Evolutionary conservation across 2,329 filamentous ascomycete species (phyloP).

Genomic region (Epichloe typhina): DNA sequence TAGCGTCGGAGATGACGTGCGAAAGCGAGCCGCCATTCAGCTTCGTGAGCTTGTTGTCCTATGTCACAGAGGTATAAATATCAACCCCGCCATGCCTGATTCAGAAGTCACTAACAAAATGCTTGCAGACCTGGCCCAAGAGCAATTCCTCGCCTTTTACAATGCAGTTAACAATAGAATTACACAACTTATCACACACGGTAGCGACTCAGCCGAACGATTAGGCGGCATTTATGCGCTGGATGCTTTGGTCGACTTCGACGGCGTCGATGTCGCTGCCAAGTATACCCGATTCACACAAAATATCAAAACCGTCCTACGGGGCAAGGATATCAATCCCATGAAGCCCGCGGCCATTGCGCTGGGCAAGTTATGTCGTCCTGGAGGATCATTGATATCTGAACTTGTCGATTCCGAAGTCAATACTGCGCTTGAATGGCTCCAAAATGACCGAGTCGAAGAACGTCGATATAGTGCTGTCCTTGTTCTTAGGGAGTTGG

Average conservation of each 20-base stretch:
- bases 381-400: conserved; percentile 85
- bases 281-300: conserved; percentile 93
- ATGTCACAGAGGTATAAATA: conserved; percentile 38
- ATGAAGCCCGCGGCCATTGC: conserved; percentile 85
- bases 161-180: conserved; percentile 43
- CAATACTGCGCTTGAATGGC: conserved; percentile 90
- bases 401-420: conserved; percentile 95
- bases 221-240: conserved; percentile 87
- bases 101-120: not conserved
- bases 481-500: conserved; percentile 78
- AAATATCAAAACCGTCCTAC: conserved; percentile 74
- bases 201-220: conserved; percentile 74
- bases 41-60: conserved; percentile 41
- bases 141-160: conserved; percentile 56
- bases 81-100: not conserved
- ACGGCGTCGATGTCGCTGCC: conserved; percentile 81
- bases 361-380: conserved; percentile 78
- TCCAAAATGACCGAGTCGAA: conserved; percentile 89
- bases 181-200: conserved; percentile 62
- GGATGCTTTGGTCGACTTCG: conserved; percentile 88
- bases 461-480: conserved; percentile 88
- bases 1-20: conserved; percentile 32
- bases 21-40: conserved; percentile 39
- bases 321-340: conserved; percentile 80
- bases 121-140: conserved; percentile 56